Conservation (phyloP, 106 monocot species). For the Agapanthus africanus region DNA sequence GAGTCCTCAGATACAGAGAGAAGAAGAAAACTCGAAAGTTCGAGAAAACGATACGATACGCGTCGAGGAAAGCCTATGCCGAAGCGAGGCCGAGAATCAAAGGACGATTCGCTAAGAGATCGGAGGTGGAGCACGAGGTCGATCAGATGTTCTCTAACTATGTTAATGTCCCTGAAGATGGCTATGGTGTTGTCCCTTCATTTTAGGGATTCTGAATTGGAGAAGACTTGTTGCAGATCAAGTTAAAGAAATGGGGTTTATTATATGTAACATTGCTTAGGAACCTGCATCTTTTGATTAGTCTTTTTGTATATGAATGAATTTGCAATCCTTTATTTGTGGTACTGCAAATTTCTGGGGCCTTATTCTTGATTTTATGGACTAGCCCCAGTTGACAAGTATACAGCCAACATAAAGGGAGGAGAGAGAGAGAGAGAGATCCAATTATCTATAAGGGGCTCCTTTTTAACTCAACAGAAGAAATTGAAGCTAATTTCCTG, state of each 20-base stretch:
- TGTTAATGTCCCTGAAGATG: conserved; percentile 13
- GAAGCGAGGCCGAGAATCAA: conserved; percentile 70
- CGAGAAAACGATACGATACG: conserved; percentile 74
- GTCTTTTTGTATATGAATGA: conserved; percentile 5
- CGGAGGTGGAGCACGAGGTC: conserved; percentile 42
- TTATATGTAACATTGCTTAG: not conserved
- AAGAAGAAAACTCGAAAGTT: conserved; percentile 64
- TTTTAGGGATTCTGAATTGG: conserved; percentile 18
- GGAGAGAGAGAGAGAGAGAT: too few relatives aligned
- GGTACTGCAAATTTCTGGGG: not conserved
- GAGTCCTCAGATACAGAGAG: conserved; percentile 68
- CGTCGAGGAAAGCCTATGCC: too few relatives aligned
- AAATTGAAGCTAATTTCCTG: too few relatives aligned
- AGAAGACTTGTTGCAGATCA: not conserved
- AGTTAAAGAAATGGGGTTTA: not conserved
- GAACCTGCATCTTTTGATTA: not conserved
- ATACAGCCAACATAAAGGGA: too few relatives aligned
- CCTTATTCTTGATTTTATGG: not conserved
- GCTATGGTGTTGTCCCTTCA: conserved; percentile 57
- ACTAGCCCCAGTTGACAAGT: too few relatives aligned
- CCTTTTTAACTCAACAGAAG: too few relatives aligned
- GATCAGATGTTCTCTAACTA: conserved; percentile 56
- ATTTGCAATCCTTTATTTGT: not conserved
- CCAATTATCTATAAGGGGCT: too few relatives aligned
- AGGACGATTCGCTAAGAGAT: conserved; percentile 65